A percentile compares a stretch with the other conserved stretches of the same genome.
Evolutionary conservation across 2,329 filamentous ascomycete species (phyloP).

Genomic region (Fonsecaea multimorphosa): DNA sequence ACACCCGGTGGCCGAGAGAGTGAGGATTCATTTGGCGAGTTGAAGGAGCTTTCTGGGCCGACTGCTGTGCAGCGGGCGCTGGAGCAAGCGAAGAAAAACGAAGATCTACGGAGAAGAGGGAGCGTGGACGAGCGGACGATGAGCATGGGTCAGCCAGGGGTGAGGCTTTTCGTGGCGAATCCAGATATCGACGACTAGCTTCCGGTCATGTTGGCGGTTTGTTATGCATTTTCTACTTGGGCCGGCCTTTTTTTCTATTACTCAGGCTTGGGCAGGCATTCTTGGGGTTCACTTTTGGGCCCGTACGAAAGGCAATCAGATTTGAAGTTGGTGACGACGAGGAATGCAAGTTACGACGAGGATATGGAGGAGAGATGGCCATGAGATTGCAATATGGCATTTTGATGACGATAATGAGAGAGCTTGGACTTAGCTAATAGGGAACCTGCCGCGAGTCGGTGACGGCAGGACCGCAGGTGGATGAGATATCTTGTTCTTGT

Average conservation of each 20-base stretch:
- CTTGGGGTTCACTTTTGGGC: neutral
- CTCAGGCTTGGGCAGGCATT: conserved; percentile 1
- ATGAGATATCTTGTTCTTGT: neutral
- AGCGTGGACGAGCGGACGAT: conserved; percentile 57
- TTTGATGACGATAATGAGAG: conserved; percentile 8
- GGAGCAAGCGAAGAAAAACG: conserved; percentile 50
- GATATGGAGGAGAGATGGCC: neutral
- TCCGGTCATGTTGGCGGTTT: neutral
- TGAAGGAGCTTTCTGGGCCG: conserved; percentile 58
- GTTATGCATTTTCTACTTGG: conserved; percentile 1
- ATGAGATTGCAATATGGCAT: neutral
- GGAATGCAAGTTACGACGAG: conserved; percentile 5
- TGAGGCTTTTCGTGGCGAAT: conserved; percentile 56
- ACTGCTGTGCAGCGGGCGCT: conserved; percentile 48
- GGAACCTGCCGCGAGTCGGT: neutral
- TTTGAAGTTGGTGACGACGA: neutral
- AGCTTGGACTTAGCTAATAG: neutral
- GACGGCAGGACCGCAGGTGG: neutral
- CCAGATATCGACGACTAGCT: conserved; percentile 50
- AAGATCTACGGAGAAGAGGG: conserved; percentile 54
- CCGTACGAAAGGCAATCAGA: neutral
- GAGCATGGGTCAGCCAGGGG: conserved; percentile 50
- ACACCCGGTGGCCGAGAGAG: conserved; percentile 44
- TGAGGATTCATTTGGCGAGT: conserved; percentile 61
- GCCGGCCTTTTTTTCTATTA: neutral